Percentiles rank a stretch among this genome's conserved stretches.
These are phyloP conservation scores for Mucor racemosus DNA, from an alignment of 371 early-diverging fungal species.

Conservation along the genomic window DNA sequence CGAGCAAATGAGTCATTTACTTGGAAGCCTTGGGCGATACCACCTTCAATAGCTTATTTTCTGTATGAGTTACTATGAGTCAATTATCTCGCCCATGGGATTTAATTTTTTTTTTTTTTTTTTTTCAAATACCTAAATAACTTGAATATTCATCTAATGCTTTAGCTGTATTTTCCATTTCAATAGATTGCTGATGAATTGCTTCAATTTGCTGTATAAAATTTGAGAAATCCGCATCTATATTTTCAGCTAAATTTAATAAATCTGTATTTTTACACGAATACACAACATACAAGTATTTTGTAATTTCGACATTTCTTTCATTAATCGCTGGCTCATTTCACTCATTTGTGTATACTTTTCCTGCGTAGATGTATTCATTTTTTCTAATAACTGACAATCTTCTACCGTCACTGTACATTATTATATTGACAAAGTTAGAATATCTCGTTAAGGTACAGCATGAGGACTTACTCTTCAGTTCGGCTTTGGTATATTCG, in stretches of 20 bases:
- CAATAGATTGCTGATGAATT: constrained; percentile 58
- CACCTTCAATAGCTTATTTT: constrained; percentile 15
- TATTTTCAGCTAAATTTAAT: not conserved
- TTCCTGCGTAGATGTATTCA: constrained; percentile 64
- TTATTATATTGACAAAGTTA: not conserved
- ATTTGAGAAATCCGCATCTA: constrained; percentile 62
- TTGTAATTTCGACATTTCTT: constrained; percentile 64
- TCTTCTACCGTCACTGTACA: constrained; percentile 61
- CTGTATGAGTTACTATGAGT: constrained; percentile 15
- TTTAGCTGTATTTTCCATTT: constrained; percentile 60
- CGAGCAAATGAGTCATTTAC: constrained; percentile 13
- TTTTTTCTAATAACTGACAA: constrained; percentile 60
- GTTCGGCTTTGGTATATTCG: constrained; percentile 61
- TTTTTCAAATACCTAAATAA: constrained; percentile 54
- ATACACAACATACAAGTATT: constrained; percentile 48
- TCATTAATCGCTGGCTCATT: constrained; percentile 64
- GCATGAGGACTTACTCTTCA: constrained; percentile 44
- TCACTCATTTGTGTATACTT: constrained; percentile 62
- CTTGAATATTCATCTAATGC: constrained; percentile 68
- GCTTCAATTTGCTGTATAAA: constrained; percentile 63
- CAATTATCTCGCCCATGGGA: not conserved
- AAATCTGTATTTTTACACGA: not conserved
- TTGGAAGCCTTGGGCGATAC: not conserved
- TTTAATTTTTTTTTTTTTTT: not conserved
- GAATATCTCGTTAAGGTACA: not conserved